Percentiles rank a stretch among this genome's conserved stretches.
Conservation (phyloP, 169 alveolate genomes). For the Plasmodium falciparum region DNA sequence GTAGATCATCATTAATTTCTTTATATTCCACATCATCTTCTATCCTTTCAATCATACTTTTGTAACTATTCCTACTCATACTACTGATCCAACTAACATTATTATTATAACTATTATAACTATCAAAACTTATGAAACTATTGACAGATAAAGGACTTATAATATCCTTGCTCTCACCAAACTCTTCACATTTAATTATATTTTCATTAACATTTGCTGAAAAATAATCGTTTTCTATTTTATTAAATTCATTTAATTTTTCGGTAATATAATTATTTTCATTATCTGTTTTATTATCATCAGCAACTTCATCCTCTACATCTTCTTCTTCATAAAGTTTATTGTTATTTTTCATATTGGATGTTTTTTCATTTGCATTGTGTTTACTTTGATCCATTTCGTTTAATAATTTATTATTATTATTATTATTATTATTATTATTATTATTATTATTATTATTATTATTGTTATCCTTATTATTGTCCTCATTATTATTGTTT, state of each 20-base stretch:
- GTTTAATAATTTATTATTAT: slow-evolving; percentile 26
- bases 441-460: slow-evolving; percentile 15
- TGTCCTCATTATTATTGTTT: too few species aligned
- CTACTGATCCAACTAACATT: background rate
- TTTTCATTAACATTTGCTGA: background rate
- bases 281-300: background rate
- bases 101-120: background rate
- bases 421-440: slow-evolving; percentile 43
- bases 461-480: too few species aligned
- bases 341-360: too few species aligned
- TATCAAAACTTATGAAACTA: background rate
- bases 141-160: background rate
- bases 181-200: slow-evolving; percentile 5
- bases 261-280: slow-evolving; percentile 4
- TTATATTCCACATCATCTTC: background rate
- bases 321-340: background rate
- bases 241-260: slow-evolving; percentile 14
- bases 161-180: background rate
- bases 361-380: background rate
- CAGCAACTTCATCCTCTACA: background rate
- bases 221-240: slow-evolving; percentile 34
- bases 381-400: background rate
- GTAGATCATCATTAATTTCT: background rate
- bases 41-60: background rate
- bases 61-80: background rate